Base-by-base conservation (phyloP, 1,284 basidiomycete genomes). In the Chalciporus sp. region DNA sequence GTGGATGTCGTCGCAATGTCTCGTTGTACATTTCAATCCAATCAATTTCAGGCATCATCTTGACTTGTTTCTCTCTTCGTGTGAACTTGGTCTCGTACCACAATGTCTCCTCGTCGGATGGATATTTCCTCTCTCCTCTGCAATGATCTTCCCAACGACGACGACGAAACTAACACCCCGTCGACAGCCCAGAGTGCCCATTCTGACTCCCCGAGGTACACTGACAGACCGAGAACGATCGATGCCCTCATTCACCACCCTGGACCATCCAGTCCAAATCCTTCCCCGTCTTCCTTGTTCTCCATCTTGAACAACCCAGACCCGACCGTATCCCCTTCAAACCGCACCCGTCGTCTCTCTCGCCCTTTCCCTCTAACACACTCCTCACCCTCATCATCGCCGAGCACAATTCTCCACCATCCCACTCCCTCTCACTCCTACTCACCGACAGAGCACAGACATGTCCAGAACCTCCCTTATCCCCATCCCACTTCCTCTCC, bases 1-100 rank as follows among this genome's bases (percentile, higher is more conserved):
- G 68, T 90, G 88, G 83, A 80, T 75, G 69, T 66, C 74, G 79
- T 79, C 86, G 89, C 89, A 92, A 90, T 90, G 89, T 91, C 85
- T 83, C 80, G 88, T 88, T 84, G 86, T 86, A 92, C 84, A 91
- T 69, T 28, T 37, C 42, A 63, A 44, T 55, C 17, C 2, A 20
- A 20, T 35, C 35, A 37, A 6, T 37, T 9, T 37, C n/a, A 23
- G 23, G n/a, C n/a, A 1, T 37, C 35, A 12, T 33, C 31, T 29
- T 29, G 28, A 33, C 9, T 33, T 33, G 10, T 2, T 33, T 12
- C 11, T 5, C 35, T 37, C 35, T 37, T 17, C 35, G 58, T 55
- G 50, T 61, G 57, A 48, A 39, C 29, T 16, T 9, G 42, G 11
- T 52, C 19, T 64, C 0, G 16, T 41, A 42, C 51, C 42, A 2